Evolutionary conservation across 2,329 filamentous ascomycete species (phyloP), one percentile per base, ranked within the genome.

Genomic region (Arthroderma sp.): DNA sequence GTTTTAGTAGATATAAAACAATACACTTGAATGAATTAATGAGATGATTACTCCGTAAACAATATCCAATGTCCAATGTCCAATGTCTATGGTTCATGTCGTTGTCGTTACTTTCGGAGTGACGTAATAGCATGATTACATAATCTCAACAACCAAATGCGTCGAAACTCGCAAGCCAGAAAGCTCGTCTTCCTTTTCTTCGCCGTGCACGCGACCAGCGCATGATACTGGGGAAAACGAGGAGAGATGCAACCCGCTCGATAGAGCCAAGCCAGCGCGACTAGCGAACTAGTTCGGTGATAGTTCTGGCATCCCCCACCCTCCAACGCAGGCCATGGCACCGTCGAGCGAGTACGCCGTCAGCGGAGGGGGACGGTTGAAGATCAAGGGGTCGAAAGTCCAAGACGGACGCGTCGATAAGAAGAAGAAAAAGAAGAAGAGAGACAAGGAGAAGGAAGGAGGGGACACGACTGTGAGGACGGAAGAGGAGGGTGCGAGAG

Each of bases 351-450:
- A 61, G 28, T 61, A 61, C 21, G 33, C 57, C 15, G 21, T 55
- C 4, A 54, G 54, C 58, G 79, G 80, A 60, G 79, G 82, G 58
- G 89, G 89, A 65, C 86, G 85, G 60, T 81, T 96, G 35, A 91
- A 88, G 69, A 80, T 96, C 60, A 96, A 96, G 75, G 89, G 90
- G 66, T 80, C 77, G 60, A 85, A 83, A 66, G 75, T 79, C 61
- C 84, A 81, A 51, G 70, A 71, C 38, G 67, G 72, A n/a, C 68
- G 73, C 33, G 55, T 52, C 21, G 51, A 63, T 49, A 59, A 54
- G 54, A 47, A 49, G 54, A 62, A 62, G 43, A 58, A 63, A 51
- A 61, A 66, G 57, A 62, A 64, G 37, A 61, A 63, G 6, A 19
- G 21, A 28, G 41, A 60, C n/a, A 67, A 67, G 31, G 60, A 62